These are phyloP conservation scores for Hymenoscyphus scutula DNA, from an alignment of 2,329 filamentous ascomycete species.

Conservation along the genomic window DNA sequence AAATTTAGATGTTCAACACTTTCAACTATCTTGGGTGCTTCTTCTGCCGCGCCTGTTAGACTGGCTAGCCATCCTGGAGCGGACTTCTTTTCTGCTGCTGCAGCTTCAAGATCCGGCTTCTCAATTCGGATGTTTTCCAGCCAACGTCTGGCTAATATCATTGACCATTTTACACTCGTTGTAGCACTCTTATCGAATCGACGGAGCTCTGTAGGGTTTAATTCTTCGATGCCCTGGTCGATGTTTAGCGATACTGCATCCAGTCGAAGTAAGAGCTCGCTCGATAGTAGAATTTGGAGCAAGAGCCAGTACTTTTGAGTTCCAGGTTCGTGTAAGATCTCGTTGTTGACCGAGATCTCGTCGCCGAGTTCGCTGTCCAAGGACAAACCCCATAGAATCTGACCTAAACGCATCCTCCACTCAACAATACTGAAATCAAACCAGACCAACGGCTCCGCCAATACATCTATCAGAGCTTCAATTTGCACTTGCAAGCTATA, in stretches of 20 bases:
- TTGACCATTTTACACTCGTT: constrained; percentile 63
- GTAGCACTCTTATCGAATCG: constrained; percentile 62
- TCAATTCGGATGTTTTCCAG: constrained; percentile 64
- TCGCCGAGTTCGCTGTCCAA: constrained; percentile 51
- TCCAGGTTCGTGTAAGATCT: constrained; percentile 49
- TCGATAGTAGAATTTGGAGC: constrained; percentile 62
- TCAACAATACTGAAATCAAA: constrained; percentile 72
- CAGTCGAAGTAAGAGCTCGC: constrained; percentile 62
- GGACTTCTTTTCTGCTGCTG: constrained; percentile 34
- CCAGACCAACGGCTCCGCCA: constrained; percentile 67
- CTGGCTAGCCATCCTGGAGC: constrained; percentile 53
- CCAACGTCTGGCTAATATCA: constrained; percentile 63
- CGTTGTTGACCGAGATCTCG: constrained; percentile 50
- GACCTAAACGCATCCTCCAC: constrained; percentile 71
- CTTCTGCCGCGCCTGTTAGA: constrained; percentile 45
- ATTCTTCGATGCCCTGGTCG: constrained; percentile 50
- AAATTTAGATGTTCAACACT: constrained; percentile 38
- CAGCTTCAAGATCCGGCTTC: constrained; percentile 39
- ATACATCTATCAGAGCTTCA: constrained; percentile 62
- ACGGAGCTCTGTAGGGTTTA: constrained; percentile 56
- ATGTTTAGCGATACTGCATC: constrained; percentile 62
- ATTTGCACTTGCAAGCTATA: constrained; percentile 69
- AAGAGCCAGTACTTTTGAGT: constrained; percentile 67
- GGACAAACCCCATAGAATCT: constrained; percentile 64
- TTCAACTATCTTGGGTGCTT: constrained; percentile 38